Evolutionary conservation across 2,329 filamentous ascomycete genomes (phyloP).

Genomic region (Colletotrichum liaoningense): DNA sequence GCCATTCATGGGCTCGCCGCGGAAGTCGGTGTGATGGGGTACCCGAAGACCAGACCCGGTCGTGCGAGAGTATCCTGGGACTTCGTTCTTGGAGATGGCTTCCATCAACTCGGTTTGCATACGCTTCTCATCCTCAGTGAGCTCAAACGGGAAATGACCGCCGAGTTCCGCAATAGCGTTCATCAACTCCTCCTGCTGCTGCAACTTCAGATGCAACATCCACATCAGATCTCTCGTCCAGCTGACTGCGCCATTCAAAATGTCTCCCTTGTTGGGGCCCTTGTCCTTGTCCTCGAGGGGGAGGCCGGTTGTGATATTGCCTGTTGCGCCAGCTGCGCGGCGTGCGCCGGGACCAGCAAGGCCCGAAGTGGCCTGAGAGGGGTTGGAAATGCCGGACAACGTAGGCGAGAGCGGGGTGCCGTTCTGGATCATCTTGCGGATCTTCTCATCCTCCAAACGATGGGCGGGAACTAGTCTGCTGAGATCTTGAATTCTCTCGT

Average conservation of each 20-base stretch:
- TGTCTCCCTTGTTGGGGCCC: slow-evolving; percentile 98
- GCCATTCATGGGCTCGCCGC: slow-evolving; percentile 78
- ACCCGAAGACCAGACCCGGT: slow-evolving; percentile 89
- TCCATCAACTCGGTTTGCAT: slow-evolving; percentile 96
- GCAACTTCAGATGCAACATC: slow-evolving; percentile 89
- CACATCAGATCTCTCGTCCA: slow-evolving; percentile 99
- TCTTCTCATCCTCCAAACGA: slow-evolving; percentile 95
- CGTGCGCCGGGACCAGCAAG: slow-evolving; percentile 87
- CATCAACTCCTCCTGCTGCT: slow-evolving; percentile 88
- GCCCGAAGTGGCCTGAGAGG: slow-evolving; percentile 85
- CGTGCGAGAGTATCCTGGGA: slow-evolving; percentile 86
- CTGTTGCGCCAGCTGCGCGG: slow-evolving; percentile 77
- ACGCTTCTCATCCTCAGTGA: slow-evolving; percentile 91
- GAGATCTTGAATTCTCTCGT: slow-evolving; percentile 96
- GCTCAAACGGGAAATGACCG: slow-evolving; percentile 81
- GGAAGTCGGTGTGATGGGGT: slow-evolving; percentile 91
- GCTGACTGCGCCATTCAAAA: slow-evolving; percentile 94
- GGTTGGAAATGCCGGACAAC: slow-evolving; percentile 75
- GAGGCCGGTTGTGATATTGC: slow-evolving; percentile 91
- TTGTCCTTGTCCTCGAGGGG: slow-evolving; percentile 98
- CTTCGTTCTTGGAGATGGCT: slow-evolving; percentile 85
- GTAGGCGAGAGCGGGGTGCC: slow-evolving; percentile 90
- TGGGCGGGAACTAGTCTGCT: slow-evolving; percentile 93
- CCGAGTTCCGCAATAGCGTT: slow-evolving; percentile 80
- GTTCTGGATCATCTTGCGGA: slow-evolving; percentile 93